Evolutionary conservation across 2,329 filamentous ascomycete genomes (phyloP).

Genomic region (Aspergillus felis): DNA sequence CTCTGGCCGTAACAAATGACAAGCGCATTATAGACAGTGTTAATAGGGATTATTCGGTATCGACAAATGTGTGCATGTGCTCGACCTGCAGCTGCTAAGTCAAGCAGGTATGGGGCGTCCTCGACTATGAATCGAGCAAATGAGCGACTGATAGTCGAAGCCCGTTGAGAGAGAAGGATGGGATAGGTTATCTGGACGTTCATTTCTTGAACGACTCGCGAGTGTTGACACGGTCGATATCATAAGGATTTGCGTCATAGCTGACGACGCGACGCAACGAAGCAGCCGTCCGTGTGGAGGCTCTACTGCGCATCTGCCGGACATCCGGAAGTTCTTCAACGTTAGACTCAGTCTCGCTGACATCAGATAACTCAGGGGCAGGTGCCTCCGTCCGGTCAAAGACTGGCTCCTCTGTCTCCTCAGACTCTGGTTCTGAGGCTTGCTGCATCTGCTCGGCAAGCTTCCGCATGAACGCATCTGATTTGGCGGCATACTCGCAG

Average conservation of each 20-base stretch:
- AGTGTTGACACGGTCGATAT: conserved; percentile 23
- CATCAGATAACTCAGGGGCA: not conserved
- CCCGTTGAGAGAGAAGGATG: not conserved
- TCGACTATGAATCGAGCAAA: not conserved
- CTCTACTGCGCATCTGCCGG: conserved; percentile 12
- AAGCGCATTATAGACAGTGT: not conserved
- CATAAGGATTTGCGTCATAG: conserved; percentile 24
- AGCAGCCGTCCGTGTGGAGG: not conserved
- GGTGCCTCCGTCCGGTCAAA: not conserved
- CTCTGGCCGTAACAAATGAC: not conserved
- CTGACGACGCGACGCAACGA: conserved; percentile 15
- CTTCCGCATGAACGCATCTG: conserved; percentile 26
- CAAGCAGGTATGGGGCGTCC: no score
- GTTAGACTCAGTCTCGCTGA: conserved; percentile 9
- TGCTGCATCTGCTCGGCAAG: conserved; percentile 19
- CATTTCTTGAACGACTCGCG: conserved; percentile 19
- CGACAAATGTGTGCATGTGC: not conserved
- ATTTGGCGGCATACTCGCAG: conserved; percentile 36
- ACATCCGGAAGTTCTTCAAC: conserved; percentile 11
- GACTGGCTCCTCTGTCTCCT: conserved; percentile 3
- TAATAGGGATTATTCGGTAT: not conserved
- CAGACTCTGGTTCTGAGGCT: conserved; percentile 4
- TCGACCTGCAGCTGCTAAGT: no score
- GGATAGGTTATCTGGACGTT: not conserved
- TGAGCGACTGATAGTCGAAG: not conserved